Percentiles rank a stretch among this genome's conserved stretches.
phyloP scores from a whole-genome alignment of 1,284 basidiomycete species.

The Meira miltonrushii region DNA sequence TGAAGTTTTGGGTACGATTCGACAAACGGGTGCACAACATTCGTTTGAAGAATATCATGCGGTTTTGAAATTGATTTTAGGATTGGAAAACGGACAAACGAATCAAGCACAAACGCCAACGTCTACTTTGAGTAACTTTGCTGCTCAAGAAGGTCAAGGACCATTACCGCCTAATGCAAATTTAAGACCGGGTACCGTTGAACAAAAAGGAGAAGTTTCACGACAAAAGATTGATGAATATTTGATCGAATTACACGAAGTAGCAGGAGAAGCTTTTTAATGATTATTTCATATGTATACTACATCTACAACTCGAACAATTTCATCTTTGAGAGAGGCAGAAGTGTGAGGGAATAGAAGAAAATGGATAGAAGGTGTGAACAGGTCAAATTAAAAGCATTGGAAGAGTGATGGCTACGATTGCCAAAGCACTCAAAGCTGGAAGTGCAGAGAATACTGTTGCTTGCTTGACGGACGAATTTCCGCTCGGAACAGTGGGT shows the following conservation, averaged over 20 bases:
- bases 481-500: too few species aligned
- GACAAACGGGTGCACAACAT: constrained; percentile 6
- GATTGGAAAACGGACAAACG: constrained; percentile 24
- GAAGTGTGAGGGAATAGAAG: too few species aligned
- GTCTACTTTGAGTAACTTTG: background rate
- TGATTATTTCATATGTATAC: background rate
- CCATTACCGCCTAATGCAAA: constrained; percentile 7
- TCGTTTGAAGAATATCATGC: constrained; percentile 34
- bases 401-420: too few species aligned
- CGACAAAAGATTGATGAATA: constrained; percentile 43
- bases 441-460: too few species aligned
- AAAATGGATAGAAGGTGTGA: background rate
- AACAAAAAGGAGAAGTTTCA: constrained; percentile 18
- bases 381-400: background rate
- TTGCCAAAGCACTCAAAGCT: too few species aligned
- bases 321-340: too few species aligned
- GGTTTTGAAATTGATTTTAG: constrained; percentile 38
- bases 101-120: constrained; percentile 8
- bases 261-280: constrained; percentile 13
- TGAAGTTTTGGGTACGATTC: constrained; percentile 15
- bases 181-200: constrained; percentile 7
- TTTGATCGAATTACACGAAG: constrained; percentile 42
- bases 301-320: background rate
- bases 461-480: too few species aligned
- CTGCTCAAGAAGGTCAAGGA: background rate